Evolutionary conservation across 116 monocot species (phyloP).

Genomic region (Trichopus zeylanicus): DNA sequence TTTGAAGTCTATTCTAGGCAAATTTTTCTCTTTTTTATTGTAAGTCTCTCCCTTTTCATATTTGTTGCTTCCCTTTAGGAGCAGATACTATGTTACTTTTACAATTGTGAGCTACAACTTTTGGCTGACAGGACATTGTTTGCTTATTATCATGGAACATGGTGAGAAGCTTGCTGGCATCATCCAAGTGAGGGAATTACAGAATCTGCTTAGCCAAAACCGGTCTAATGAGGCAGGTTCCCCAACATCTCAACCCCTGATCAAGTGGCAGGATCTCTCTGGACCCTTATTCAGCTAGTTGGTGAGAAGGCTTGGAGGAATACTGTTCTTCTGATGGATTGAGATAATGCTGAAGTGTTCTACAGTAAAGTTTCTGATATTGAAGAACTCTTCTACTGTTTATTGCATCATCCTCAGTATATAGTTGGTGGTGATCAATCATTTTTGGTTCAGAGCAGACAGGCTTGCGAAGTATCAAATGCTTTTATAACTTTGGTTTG

Average conservation of each 20-base stretch:
- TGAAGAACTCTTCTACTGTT: conserved; percentile 77
- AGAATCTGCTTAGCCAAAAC: conserved; percentile 58
- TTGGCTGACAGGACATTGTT: conserved; percentile 43
- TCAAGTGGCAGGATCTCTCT: conserved; percentile 50
- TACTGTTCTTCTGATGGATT: conserved; percentile 92
- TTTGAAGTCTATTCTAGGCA: too few relatives aligned
- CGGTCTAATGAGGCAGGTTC: conserved; percentile 19
- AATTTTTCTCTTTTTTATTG: too few relatives aligned
- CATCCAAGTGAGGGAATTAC: conserved; percentile 77
- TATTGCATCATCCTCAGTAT: conserved; percentile 52
- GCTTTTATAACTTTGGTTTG: conserved; percentile 56
- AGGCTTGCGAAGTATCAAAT: conserved; percentile 73
- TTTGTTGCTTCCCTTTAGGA: too few relatives aligned
- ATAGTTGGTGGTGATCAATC: conserved; percentile 42
- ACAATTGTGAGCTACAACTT: background rate
- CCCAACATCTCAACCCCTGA: conserved; percentile 24
- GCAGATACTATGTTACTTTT: too few relatives aligned
- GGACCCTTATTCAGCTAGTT: conserved; percentile 94
- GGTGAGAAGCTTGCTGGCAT: conserved; percentile 90
- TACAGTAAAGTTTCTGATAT: conserved; percentile 91
- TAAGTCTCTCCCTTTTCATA: too few relatives aligned
- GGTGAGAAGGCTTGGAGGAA: conserved; percentile 89
- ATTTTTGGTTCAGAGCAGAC: conserved; percentile 41
- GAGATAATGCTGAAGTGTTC: conserved; percentile 97
- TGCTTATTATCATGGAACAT: conserved; percentile 84